phyloP scores from a whole-genome alignment of 1,284 basidiomycete species.

The Thecaphora thlaspeos region DNA sequence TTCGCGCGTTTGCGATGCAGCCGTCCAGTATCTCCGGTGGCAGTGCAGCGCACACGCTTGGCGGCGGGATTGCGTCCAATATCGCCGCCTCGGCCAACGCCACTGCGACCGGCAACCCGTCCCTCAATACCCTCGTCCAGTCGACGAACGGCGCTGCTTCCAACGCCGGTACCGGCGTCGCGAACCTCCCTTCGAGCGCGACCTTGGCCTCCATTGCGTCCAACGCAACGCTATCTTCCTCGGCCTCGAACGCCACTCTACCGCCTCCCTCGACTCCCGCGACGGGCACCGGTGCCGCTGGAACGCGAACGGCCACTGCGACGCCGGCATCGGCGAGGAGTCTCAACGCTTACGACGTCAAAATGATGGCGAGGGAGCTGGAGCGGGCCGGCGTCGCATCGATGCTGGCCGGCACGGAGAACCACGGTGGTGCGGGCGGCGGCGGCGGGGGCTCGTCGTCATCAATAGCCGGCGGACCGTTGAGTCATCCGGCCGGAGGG shows the following conservation, averaged over 20 bases:
- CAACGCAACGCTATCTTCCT: conserved; percentile 31
- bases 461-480: conserved; percentile 16
- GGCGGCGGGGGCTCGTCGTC: conserved; percentile 6
- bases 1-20: conserved; percentile 20
- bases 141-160: background rate
- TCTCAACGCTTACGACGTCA: conserved; percentile 18
- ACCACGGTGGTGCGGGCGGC: background rate
- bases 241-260: conserved; percentile 17
- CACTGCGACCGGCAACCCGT: too few species aligned
- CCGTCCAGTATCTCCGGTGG: conserved; percentile 1
- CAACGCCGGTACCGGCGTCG: conserved; percentile 7
- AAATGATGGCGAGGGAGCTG: conserved; percentile 37
- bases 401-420: conserved; percentile 27
- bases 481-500: too few species aligned
- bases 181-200: conserved; percentile 15
- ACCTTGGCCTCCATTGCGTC: conserved; percentile 35
- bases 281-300: conserved; percentile 3
- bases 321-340: conserved; percentile 25
- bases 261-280: conserved; percentile 17
- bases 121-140: too few species aligned
- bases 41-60: background rate
- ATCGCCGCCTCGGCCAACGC: too few species aligned
- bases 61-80: too few species aligned
- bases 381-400: conserved; percentile 29
- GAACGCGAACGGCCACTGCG: conserved; percentile 3